These are phyloP conservation scores for Yamadazyma conglobata DNA, from an alignment of 1,139 yeast species.

Conservation along the genomic window DNA sequence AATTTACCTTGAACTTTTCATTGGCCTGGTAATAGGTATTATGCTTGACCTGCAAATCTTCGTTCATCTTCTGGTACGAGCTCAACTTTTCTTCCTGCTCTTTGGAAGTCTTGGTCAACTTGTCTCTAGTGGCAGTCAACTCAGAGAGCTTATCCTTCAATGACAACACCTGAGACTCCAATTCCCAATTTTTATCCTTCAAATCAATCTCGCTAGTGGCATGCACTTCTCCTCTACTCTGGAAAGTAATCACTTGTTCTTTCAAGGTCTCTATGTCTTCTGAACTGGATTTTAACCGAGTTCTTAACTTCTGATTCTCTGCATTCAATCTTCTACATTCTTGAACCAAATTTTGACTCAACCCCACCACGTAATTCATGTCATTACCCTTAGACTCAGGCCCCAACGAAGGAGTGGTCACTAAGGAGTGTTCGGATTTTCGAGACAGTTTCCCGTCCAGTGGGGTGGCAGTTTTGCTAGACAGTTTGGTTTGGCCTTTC, in stretches of 20 bases:
- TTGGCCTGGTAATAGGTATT: conserved; percentile 34
- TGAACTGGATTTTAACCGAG: conserved; percentile 37
- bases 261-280: conserved; percentile 39
- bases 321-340: conserved; percentile 79
- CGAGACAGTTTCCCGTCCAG: conserved; percentile 3
- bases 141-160: conserved; percentile 43
- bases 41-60: conserved; percentile 43
- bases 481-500: conserved; percentile 12
- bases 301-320: conserved; percentile 55
- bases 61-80: conserved; percentile 42
- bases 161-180: conserved; percentile 56
- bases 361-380: conserved; percentile 75
- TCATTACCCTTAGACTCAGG: conserved; percentile 57
- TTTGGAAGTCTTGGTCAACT: conserved; percentile 26
- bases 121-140: conserved; percentile 28
- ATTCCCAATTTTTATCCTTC: conserved; percentile 77
- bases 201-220: conserved; percentile 42
- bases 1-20: conserved; percentile 29
- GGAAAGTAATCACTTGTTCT: conserved; percentile 34
- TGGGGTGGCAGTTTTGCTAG: conserved; percentile 11
- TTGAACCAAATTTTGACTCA: conserved; percentile 72
- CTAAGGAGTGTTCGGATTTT: conserved; percentile 5
- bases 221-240: conserved; percentile 30
- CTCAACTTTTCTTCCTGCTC: conserved; percentile 31
- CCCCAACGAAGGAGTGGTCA: conserved; percentile 33